phyloP scores from a whole-genome alignment of 2,329 filamentous ascomycete species.

The Metarhizium anisopliae region DNA sequence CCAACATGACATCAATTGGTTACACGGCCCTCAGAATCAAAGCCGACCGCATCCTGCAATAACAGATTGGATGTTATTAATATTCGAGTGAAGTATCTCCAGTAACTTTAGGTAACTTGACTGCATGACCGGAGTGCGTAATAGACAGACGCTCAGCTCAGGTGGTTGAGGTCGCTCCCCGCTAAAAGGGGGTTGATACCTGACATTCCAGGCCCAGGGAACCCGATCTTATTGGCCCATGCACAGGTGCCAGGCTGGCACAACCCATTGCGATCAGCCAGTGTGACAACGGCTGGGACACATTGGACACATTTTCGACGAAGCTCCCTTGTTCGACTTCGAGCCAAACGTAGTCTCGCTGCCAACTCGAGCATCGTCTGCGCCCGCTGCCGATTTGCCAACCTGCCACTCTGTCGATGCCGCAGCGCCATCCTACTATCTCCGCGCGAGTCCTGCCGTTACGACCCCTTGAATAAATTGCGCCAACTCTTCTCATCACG shows the following conservation, averaged over 20 bases:
- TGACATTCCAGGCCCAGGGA: constrained; percentile 8
- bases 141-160: too few relatives aligned
- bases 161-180: not conserved
- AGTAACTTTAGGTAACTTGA: too few relatives aligned
- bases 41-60: too few relatives aligned
- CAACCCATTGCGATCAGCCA: not conserved
- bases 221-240: not conserved
- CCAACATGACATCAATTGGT: too few relatives aligned
- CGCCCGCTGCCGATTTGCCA: not conserved
- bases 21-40: too few relatives aligned
- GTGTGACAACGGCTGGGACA: not conserved
- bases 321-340: constrained; percentile 1
- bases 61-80: too few relatives aligned
- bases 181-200: constrained; percentile 7
- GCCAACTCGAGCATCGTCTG: constrained; percentile 1
- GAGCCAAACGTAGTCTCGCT: not conserved
- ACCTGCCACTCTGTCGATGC: not conserved
- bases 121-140: too few relatives aligned
- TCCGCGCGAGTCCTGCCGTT: not conserved
- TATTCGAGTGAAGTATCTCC: too few relatives aligned
- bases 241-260: constrained; percentile 8
- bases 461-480: not conserved
- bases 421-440: not conserved
- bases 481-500: not conserved
- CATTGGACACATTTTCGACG: constrained; percentile 7